phyloP scores from a whole-genome alignment of 2,329 filamentous ascomycete genomes.

The Chaetothyriales sp. region DNA sequence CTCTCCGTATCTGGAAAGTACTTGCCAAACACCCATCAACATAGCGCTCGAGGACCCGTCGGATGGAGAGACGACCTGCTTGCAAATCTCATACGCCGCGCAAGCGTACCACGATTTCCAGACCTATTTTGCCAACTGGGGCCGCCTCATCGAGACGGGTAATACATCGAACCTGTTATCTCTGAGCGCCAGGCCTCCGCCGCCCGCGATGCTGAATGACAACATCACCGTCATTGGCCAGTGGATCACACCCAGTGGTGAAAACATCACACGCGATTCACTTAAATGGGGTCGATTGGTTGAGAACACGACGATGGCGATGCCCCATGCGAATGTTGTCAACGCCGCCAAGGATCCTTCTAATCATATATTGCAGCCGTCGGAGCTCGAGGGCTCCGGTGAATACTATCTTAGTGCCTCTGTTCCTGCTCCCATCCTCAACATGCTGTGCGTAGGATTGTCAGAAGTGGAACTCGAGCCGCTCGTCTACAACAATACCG shows the following conservation, averaged over 20 bases:
- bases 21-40: constrained; percentile 50
- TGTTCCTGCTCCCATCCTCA: constrained; percentile 56
- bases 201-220: constrained; percentile 52
- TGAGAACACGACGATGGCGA: constrained; percentile 64
- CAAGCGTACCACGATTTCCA: constrained; percentile 56
- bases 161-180: constrained; percentile 29
- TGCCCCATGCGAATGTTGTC: constrained; percentile 61
- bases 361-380: constrained; percentile 59
- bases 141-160: constrained; percentile 30
- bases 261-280: constrained; percentile 41
- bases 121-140: constrained; percentile 47
- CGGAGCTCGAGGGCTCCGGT: constrained; percentile 50
- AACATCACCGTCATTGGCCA: constrained; percentile 57
- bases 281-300: constrained; percentile 42
- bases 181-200: constrained; percentile 37
- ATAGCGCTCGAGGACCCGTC: constrained; percentile 26
- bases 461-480: constrained; percentile 45
- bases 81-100: constrained; percentile 56
- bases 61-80: constrained; percentile 40
- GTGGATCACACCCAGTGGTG: constrained; percentile 48
- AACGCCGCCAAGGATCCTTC: constrained; percentile 45
- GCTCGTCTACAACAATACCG: constrained; percentile 25
- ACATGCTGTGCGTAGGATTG: constrained; percentile 61
- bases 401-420: constrained; percentile 55
- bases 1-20: constrained; percentile 37